Base-by-base conservation (phyloP, 2,329 filamentous ascomycete genomes). In the Penicillium griseofulvum region DNA sequence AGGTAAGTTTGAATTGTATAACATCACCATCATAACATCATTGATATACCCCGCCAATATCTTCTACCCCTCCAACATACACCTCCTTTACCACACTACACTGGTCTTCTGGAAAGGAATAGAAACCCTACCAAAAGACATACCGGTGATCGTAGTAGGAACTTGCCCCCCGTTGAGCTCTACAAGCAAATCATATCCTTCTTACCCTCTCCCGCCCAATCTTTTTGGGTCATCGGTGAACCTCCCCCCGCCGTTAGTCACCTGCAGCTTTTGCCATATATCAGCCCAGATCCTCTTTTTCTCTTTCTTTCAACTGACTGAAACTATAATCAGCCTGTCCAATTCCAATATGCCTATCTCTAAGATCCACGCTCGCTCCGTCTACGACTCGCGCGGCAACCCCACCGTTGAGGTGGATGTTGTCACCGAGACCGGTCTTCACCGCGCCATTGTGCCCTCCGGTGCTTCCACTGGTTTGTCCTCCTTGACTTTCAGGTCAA, bases 341-440 rank as follows among this genome's bases (percentile, higher is more conserved):
- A 57, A 43, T 52, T 51, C 60, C 69, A 92, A 75, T 67, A 99
- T 99, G 94, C 82, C 89, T 72, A 90, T 94, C 79, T 86, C 87
- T 78, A 93, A 92, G 84, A 85, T 94, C 75, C 89, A 92, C 85
- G 90, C 89, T 74, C 89, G 94, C 76, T 92, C 88, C 74, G 91
- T 99, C 83, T 99, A 93, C 86, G 94, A 99, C 86, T 97, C 94
- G 78, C 93, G 94, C 68, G 86, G 86, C 76, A 99, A 99, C 87
- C 94, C 94, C 73, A 99, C 94, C 75, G 93, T 97, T 74, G 93
- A 97, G 85, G 93, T 97, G 72, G 93, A 97, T 77, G 86, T 97
- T 70, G 89, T 96, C 80, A 97, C 92, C 69, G 91, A 96, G 82
- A 95, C 89, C 70, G 93, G 93, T 74, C 87, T 97, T 63, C 92